Evolutionary conservation across 768 basidiomycete species (phyloP).

Genomic region (Mycena galericulata): DNA sequence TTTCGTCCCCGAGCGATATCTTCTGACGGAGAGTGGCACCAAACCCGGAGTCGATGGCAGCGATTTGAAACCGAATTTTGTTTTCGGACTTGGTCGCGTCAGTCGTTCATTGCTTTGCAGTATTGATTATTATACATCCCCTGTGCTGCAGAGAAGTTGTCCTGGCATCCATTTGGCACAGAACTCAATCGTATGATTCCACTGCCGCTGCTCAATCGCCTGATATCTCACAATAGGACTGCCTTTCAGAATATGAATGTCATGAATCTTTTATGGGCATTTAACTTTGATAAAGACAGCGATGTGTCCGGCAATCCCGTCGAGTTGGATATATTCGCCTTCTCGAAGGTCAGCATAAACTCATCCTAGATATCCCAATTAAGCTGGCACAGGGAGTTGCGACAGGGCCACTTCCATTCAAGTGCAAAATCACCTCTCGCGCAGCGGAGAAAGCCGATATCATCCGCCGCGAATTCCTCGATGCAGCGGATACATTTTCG

Average conservation of each 20-base stretch:
- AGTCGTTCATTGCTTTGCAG: neutral
- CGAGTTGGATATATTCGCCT: conserved; percentile 28
- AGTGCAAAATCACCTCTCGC: conserved; percentile 38
- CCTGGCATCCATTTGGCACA: conserved; percentile 25
- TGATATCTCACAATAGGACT: neutral
- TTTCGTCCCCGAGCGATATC: conserved; percentile 24
- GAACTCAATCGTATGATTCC: conserved; percentile 5
- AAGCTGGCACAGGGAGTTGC: conserved; percentile 27
- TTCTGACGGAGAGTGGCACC: conserved; percentile 19
- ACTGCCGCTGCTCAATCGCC: too few relatives aligned
- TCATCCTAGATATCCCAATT: neutral
- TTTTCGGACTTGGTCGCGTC: conserved; percentile 19
- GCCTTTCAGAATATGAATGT: conserved; percentile 34
- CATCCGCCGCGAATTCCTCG: conserved; percentile 34
- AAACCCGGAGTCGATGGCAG: conserved; percentile 26
- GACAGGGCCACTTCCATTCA: conserved; percentile 32
- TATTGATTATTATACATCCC: too few relatives aligned
- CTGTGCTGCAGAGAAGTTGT: conserved; percentile 18
- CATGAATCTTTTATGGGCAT: conserved; percentile 46
- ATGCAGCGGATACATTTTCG: conserved; percentile 27
- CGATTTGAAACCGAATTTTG: conserved; percentile 9
- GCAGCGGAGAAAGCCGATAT: conserved; percentile 25
- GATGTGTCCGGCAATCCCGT: conserved; percentile 21
- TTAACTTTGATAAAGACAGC: conserved; percentile 37
- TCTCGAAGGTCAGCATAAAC: conserved; percentile 10